phyloP scores from a whole-genome alignment of 2,329 filamentous ascomycete genomes.

The Scleromitrula shiraiana region DNA sequence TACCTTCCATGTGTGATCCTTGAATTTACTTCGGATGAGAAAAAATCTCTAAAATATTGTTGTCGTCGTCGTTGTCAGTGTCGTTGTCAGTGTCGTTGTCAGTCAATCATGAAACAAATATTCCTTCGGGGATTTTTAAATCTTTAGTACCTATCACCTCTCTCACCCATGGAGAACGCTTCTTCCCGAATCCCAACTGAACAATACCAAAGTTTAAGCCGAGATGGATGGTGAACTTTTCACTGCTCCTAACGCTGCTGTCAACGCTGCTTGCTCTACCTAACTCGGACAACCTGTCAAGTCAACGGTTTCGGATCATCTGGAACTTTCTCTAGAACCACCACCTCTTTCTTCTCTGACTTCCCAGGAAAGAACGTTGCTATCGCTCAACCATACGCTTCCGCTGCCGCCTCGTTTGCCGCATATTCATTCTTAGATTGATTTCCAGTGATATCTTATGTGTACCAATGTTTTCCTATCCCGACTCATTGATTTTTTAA shows the following conservation, averaged over 20 bases:
- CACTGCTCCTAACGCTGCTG: conserved; percentile 11
- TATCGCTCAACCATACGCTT: conserved; percentile 17
- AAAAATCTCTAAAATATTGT: too few relatives aligned
- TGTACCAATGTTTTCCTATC: not conserved
- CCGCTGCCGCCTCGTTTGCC: not conserved
- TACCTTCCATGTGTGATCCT: too few relatives aligned
- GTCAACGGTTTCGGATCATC: conserved; percentile 23
- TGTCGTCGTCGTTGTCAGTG: too few relatives aligned
- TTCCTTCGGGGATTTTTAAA: too few relatives aligned
- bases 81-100: too few relatives aligned
- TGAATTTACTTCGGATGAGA: too few relatives aligned
- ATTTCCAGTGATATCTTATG: not conserved
- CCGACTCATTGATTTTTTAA: not conserved
- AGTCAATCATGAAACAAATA: too few relatives aligned
- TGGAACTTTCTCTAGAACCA: conserved; percentile 25
- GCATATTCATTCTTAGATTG: too few relatives aligned
- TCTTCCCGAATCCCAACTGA: too few relatives aligned
- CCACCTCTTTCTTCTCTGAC: conserved; percentile 26
- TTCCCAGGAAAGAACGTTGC: conserved; percentile 28
- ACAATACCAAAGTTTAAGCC: too few relatives aligned
- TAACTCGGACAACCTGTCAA: conserved; percentile 19
- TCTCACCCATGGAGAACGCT: too few relatives aligned
- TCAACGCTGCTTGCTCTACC: conserved; percentile 16
- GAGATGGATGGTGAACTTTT: conserved; percentile 14
- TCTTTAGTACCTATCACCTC: too few relatives aligned